Base-by-base conservation (phyloP, 2,329 filamentous ascomycete species). In the Ampelomyces quisqualis region DNA sequence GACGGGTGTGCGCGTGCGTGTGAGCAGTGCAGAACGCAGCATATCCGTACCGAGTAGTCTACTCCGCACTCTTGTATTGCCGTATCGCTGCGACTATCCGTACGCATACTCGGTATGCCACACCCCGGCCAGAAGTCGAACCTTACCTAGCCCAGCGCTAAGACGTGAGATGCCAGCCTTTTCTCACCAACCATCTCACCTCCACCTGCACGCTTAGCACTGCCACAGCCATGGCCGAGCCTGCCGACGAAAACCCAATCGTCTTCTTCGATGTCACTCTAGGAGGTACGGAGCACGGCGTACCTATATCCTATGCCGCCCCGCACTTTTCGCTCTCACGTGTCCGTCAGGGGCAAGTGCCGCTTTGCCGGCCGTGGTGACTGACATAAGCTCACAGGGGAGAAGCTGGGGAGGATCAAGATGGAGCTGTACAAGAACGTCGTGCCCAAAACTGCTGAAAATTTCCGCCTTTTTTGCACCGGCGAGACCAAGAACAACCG, bases 381-480 rank as follows among this genome's bases (percentile, higher is more conserved):
- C 60, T 64, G 48, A 65, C 49, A 49, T 48, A 43, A 49, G 34
- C 40, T 34, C 23, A 21, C 45, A 67, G 64, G 64, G 11, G 64
- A 67, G 53, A 63, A 63, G 47, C 43, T 67, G 34, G 64, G 64
- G 7, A 56, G 64, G 34, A 66, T 67, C 44, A 64, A 67, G 51
- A 65, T 67, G 50, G 63, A 96, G 71, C 81, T 98, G 47, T 96
- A 93, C 76, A 82, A 84, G 47, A 80, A 95, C 70, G 77, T 86
- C 15, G 86, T 89, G 0, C 90, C 90, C 50, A 85, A 84, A 60
- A 97, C 93, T 7, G 88, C 90, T 20, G 93, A 97, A 70, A 97
- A 97, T 75, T 97, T 98, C 69, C 87, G 90, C 32, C 89, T 94
- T 65, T 95, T 95, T 73, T 96, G 90, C 73, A 97, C 91, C 0